These are phyloP conservation scores for Teunomyces barrocoloradensis DNA, from an alignment of 805 yeast species.

Conservation along the genomic window DNA sequence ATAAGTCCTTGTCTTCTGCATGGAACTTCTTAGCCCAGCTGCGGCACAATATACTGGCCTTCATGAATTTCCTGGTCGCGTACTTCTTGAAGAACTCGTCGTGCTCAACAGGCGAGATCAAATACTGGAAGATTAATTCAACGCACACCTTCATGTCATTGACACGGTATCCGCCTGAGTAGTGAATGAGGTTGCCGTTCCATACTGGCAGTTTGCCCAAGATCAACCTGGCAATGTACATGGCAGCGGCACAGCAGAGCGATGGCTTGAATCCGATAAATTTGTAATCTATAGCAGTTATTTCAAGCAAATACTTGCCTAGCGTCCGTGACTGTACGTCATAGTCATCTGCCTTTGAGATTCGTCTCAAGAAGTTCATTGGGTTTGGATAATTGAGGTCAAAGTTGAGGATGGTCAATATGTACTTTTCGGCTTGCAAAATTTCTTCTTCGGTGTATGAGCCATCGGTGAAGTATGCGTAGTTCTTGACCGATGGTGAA, in stretches of 20 bases:
- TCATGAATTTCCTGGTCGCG: slow-evolving; percentile 83
- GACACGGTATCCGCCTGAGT: slow-evolving; percentile 85
- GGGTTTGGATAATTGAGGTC: slow-evolving; percentile 85
- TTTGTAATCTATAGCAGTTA: slow-evolving; percentile 69
- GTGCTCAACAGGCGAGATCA: slow-evolving; percentile 78
- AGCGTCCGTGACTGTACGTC: slow-evolving; percentile 79
- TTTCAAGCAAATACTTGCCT: slow-evolving; percentile 81
- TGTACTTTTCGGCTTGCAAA: slow-evolving; percentile 76
- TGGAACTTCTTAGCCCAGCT: slow-evolving; percentile 74
- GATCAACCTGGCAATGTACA: slow-evolving; percentile 77
- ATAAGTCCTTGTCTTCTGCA: slow-evolving; percentile 43
- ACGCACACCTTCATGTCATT: slow-evolving; percentile 70
- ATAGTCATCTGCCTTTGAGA: slow-evolving; percentile 88
- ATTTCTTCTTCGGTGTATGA: slow-evolving; percentile 79
- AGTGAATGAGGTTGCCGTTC: slow-evolving; percentile 85
- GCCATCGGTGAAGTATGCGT: slow-evolving; percentile 85
- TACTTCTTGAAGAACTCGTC: slow-evolving; percentile 93
- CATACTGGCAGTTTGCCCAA: slow-evolving; percentile 66
- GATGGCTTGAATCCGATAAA: slow-evolving; percentile 77
- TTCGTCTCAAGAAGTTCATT: slow-evolving; percentile 82
- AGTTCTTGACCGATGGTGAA: slow-evolving; percentile 80
- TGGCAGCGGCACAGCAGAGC: slow-evolving; percentile 79
- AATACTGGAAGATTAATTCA: slow-evolving; percentile 71
- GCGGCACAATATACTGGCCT: slow-evolving; percentile 75
- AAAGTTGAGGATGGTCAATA: slow-evolving; percentile 68